These are phyloP conservation scores for Wickerhamiella sergipiensis DNA, from an alignment of 805 yeast genomes.

Conservation along the genomic window DNA sequence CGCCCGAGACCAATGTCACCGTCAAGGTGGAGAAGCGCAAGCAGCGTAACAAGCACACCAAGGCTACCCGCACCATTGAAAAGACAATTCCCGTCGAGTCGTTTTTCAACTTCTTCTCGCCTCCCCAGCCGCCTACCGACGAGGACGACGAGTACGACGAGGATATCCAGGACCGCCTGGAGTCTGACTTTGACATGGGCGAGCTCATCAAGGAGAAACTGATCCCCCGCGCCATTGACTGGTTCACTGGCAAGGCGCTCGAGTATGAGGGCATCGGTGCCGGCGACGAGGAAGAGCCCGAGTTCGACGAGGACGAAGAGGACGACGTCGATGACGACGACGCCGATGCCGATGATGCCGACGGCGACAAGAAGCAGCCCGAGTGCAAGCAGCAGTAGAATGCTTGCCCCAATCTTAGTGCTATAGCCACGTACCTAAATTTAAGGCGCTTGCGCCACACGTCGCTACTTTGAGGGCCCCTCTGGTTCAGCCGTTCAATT, in stretches of 20 bases:
- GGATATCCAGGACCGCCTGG: constrained; percentile 72
- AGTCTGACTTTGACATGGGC: constrained; percentile 87
- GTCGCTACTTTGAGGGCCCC: no score
- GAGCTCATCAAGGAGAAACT: constrained; percentile 92
- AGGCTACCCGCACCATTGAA: constrained; percentile 91
- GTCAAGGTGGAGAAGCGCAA: constrained; percentile 82
- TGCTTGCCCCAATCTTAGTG: not conserved
- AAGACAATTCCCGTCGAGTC: constrained; percentile 89
- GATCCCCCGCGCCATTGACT: constrained; percentile 91
- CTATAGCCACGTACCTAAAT: not conserved
- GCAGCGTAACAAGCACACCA: constrained; percentile 91
- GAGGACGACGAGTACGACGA: constrained; percentile 53
- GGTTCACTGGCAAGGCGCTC: constrained; percentile 97
- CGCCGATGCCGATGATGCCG: constrained; percentile 29
- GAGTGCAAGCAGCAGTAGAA: constrained; percentile 44
- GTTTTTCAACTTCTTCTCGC: constrained; percentile 89
- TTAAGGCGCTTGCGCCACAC: not conserved
- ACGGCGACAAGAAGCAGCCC: constrained; percentile 34
- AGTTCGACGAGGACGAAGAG: constrained; percentile 45
- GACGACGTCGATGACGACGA: constrained; percentile 49
- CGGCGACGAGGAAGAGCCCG: constrained; percentile 43
- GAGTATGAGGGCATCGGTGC: constrained; percentile 52
- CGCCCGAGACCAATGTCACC: constrained; percentile 71
- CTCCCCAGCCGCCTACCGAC: constrained; percentile 66
- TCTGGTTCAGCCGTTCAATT: no score